These are phyloP conservation scores for Verticillium alfalfae DNA, from an alignment of 2,329 filamentous ascomycete genomes.

Conservation along the genomic window DNA sequence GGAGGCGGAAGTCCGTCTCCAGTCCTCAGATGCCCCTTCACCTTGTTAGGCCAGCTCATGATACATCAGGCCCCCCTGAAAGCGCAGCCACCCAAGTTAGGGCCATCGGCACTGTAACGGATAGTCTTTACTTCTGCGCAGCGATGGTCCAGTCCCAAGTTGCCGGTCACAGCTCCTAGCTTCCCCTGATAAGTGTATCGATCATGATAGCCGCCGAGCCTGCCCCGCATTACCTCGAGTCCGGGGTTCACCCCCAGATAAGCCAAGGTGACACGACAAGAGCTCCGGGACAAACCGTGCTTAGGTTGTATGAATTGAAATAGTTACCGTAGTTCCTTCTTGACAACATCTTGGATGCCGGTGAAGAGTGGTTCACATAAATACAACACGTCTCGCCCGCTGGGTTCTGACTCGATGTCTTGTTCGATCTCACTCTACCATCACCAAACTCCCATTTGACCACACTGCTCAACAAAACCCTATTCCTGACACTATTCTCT, in stretches of 20 bases:
- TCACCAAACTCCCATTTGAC: not conserved
- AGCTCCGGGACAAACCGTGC: not conserved
- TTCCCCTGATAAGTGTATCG: not conserved
- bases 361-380: not conserved
- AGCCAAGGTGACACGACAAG: not conserved
- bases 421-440: not conserved
- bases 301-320: not conserved
- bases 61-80: not conserved
- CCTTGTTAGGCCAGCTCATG: not conserved
- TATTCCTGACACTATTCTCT: not conserved
- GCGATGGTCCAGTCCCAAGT: not conserved
- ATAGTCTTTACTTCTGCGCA: not conserved
- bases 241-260: not conserved
- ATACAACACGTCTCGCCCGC: not conserved
- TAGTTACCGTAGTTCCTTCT: not conserved
- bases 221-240: not conserved
- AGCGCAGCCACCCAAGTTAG: not conserved
- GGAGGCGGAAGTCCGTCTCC: slow-evolving; percentile 1
- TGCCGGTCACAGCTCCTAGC: not conserved
- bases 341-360: not conserved
- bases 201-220: not conserved
- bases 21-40: not conserved
- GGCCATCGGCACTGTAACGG: not conserved
- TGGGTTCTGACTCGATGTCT: not conserved
- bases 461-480: not conserved